These are phyloP conservation scores for Sporothrix mexicana DNA, from an alignment of 2,329 filamentous ascomycete genomes.

Conservation along the genomic window DNA sequence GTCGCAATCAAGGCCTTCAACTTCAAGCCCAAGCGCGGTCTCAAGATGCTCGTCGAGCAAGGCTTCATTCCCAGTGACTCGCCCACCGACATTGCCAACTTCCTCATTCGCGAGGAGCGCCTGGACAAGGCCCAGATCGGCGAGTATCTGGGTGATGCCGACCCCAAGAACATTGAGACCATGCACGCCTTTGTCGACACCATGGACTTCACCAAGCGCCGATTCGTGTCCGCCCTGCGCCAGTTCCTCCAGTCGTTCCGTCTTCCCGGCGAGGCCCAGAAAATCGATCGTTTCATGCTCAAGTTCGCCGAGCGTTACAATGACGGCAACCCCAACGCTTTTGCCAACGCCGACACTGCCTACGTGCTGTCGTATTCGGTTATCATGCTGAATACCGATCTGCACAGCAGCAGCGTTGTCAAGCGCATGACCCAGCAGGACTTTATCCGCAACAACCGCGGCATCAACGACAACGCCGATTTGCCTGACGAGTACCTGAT, in stretches of 20 bases:
- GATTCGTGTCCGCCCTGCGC: conserved; percentile 90
- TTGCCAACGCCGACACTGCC: conserved; percentile 96
- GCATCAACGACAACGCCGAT: conserved; percentile 96
- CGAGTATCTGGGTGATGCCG: conserved; percentile 92
- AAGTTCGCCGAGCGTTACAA: conserved; percentile 98
- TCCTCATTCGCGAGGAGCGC: conserved; percentile 79
- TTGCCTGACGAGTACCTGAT: conserved; percentile 90
- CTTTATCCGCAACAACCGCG: conserved; percentile 98
- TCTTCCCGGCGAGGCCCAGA: conserved; percentile 93
- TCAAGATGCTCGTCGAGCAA: conserved; percentile 81
- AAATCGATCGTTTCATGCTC: conserved; percentile 99
- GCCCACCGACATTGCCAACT: conserved; percentile 82
- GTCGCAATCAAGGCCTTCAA: conserved; percentile 94
- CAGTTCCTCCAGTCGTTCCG: conserved; percentile 95
- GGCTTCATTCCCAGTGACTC: conserved; percentile 84
- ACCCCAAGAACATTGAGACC: conserved; percentile 89
- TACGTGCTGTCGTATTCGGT: conserved; percentile 97
- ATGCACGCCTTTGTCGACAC: conserved; percentile 98
- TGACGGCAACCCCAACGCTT: conserved; percentile 92
- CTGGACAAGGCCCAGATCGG: conserved; percentile 92
- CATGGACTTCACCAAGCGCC: conserved; percentile 91
- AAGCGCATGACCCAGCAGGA: conserved; percentile 93
- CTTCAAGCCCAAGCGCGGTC: conserved; percentile 93
- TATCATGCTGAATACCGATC: conserved; percentile 94
- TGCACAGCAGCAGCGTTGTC: conserved; percentile 85